Conservation (phyloP, 257 asterid genomes). For the Apocynum venetum region DNA sequence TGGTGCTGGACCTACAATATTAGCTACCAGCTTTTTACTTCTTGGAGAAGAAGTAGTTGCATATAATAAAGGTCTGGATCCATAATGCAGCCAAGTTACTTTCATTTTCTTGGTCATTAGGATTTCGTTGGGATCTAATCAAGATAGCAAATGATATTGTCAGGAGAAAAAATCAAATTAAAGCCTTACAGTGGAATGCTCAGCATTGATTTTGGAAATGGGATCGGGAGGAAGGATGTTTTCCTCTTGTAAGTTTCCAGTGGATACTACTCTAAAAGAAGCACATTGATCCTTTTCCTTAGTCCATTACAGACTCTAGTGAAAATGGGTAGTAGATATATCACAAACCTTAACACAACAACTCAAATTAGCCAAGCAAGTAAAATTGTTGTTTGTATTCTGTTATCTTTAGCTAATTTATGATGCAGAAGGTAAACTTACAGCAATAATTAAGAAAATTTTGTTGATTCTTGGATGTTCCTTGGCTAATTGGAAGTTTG, state of each 20-base stretch:
- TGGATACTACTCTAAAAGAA: background rate
- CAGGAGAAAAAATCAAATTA: conserved; percentile 73
- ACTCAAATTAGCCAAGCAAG: background rate
- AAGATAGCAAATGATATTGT: conserved; percentile 3
- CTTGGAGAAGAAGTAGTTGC: conserved; percentile 96
- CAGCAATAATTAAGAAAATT: background rate
- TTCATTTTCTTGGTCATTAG: background rate
- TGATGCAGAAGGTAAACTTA: background rate
- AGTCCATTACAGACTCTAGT: background rate
- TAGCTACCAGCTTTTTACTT: conserved; percentile 89
- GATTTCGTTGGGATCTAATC: conserved; percentile 7
- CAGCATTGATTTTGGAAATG: conserved; percentile 80
- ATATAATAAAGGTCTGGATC: conserved; percentile 69
- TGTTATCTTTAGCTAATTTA: background rate
- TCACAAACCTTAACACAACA: background rate
- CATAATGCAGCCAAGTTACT: background rate
- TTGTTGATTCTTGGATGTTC: background rate
- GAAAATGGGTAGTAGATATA: background rate
- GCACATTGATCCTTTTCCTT: background rate
- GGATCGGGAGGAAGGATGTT: conserved; percentile 81
- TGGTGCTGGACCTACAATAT: conserved; percentile 94
- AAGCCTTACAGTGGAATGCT: conserved; percentile 93
- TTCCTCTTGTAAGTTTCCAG: conserved; percentile 63
- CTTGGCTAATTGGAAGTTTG: background rate
- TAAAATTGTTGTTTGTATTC: background rate